phyloP scores from a whole-genome alignment of 352 stramenopile genomes.

The Pythium biforme region DNA sequence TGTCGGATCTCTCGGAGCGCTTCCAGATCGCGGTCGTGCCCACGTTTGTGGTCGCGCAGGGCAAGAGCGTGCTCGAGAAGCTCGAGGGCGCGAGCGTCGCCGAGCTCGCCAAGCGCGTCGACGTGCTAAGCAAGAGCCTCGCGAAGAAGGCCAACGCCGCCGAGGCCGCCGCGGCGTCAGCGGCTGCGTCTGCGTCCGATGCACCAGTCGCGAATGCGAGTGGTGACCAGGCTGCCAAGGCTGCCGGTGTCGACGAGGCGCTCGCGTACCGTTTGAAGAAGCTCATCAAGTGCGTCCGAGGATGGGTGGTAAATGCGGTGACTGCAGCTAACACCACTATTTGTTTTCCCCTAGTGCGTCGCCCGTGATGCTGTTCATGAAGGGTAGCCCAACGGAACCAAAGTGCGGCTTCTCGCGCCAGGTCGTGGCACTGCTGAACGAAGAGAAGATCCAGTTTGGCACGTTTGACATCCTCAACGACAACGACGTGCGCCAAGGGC shows the following conservation, averaged over 20 bases:
- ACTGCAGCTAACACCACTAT: not conserved
- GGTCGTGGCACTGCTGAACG: conserved; percentile 93
- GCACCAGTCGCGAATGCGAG: not conserved
- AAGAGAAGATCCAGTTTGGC: conserved; percentile 92
- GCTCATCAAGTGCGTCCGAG: conserved; percentile 56
- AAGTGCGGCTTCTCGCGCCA: conserved; percentile 96
- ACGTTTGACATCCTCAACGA: conserved; percentile 98
- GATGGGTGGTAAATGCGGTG: too few species aligned
- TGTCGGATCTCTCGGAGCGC: conserved; percentile 80
- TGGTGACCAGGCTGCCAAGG: conserved; percentile 14
- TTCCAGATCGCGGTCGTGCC: conserved; percentile 93
- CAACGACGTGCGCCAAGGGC: conserved; percentile 93
- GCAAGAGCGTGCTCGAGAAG: conserved; percentile 75
- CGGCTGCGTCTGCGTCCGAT: too few species aligned
- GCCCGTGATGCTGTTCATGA: conserved; percentile 99
- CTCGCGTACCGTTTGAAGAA: conserved; percentile 80
- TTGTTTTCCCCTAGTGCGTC: conserved; percentile 41
- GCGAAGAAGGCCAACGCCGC: conserved; percentile 47
- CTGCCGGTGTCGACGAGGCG: conserved; percentile 52
- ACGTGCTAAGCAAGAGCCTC: conserved; percentile 82
- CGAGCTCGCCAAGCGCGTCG: conserved; percentile 80
- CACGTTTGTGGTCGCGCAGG: conserved; percentile 91
- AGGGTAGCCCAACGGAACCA: conserved; percentile 93
- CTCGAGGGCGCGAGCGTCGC: conserved; percentile 82
- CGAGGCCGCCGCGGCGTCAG: conserved; percentile 23